Evolutionary conservation across 106 monocot species (phyloP), one percentile per base, ranked within the genome.

Genomic region (Dendrobium huoshanense): DNA sequence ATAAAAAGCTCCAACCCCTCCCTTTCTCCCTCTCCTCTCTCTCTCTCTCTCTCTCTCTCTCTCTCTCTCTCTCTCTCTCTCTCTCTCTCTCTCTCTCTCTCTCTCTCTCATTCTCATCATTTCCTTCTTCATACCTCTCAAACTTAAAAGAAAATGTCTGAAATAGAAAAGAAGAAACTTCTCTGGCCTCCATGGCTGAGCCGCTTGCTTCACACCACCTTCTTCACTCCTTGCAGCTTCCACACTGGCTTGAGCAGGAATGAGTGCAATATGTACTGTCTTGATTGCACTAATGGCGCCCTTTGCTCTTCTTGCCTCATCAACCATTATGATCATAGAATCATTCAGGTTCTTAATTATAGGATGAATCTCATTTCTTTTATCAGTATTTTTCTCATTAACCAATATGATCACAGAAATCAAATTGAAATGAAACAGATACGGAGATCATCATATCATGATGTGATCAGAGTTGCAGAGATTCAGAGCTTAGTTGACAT

Each of bases 401-500:
- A 4, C 51, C 51, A 13, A 51, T 51, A 51, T 51, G 45, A 45
- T 45, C 45, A 45, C 45, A 45, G 45, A 45, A 51, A 51, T 51
- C 51, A 51, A 51, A 13, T 13, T 13, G 51, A 51, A 54, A 7
- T 25, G 51, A n/a, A 51, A 51, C 17, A 95, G 95, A 93, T 95
- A 67, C 67, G 93, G 85, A 89, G 88, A 41, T 93, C 93, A 10
- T 93, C 93, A 55, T 95, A 93, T 73, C 92, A 95, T 79, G 92
- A 95, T 72, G 95, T 95, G 83, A 88, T 95, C 44, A 84, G 92
- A 80, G 93, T 93, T 4, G 89, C 95, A 20, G 95, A 95, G 80
- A 91, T 95, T 55, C 89, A 90, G 51, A 95, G 91, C 81, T 93
- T 95, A 83, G 90, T 95, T 9, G 92, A 95, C 84, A 92, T 95